These are phyloP conservation scores for Theileria sp. DNA, from an alignment of 169 alveolate species.

Conservation along the genomic window DNA sequence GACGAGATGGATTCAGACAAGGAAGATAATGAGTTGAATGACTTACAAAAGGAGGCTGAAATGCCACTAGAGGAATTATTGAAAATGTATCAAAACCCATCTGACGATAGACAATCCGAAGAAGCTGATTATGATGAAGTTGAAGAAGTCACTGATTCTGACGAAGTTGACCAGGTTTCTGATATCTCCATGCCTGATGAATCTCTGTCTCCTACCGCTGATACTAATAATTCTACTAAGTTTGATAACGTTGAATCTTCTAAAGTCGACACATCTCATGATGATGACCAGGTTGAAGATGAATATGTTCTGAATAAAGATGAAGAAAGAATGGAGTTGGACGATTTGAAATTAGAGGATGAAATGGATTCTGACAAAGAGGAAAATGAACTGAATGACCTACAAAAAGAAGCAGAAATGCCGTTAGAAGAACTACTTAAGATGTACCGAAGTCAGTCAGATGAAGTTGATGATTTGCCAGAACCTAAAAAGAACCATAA, in stretches of 20 bases:
- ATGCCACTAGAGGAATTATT: slow-evolving; percentile 51
- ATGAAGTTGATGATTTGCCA: slow-evolving; percentile 12
- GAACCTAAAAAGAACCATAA: not conserved
- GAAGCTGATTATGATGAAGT: slow-evolving; percentile 38
- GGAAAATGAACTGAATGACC: slow-evolving; percentile 37
- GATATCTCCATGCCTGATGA: not conserved
- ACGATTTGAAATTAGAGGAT: slow-evolving; percentile 56
- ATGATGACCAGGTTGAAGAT: slow-evolving; percentile 29
- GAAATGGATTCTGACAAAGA: slow-evolving; percentile 50
- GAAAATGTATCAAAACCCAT: slow-evolving; percentile 23
- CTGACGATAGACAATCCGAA: slow-evolving; percentile 14
- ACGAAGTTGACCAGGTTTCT: not conserved
- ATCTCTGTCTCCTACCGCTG: not conserved
- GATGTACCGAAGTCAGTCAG: slow-evolving; percentile 21
- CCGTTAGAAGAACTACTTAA: slow-evolving; percentile 50
- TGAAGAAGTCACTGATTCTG: slow-evolving; percentile 11
- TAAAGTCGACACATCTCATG: not conserved
- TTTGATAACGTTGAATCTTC: not conserved
- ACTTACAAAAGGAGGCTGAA: slow-evolving; percentile 45
- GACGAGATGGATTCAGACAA: slow-evolving; percentile 57
- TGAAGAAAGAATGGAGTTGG: slow-evolving; percentile 38
- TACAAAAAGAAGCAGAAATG: slow-evolving; percentile 54
- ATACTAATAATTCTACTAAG: not conserved
- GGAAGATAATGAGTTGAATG: slow-evolving; percentile 34
- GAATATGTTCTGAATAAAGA: slow-evolving; percentile 40